Evolutionary conservation across 2,329 filamentous ascomycete species (phyloP), one percentile per base, ranked within the genome.

Genomic region (Ceratocystis harringtonii): DNA sequence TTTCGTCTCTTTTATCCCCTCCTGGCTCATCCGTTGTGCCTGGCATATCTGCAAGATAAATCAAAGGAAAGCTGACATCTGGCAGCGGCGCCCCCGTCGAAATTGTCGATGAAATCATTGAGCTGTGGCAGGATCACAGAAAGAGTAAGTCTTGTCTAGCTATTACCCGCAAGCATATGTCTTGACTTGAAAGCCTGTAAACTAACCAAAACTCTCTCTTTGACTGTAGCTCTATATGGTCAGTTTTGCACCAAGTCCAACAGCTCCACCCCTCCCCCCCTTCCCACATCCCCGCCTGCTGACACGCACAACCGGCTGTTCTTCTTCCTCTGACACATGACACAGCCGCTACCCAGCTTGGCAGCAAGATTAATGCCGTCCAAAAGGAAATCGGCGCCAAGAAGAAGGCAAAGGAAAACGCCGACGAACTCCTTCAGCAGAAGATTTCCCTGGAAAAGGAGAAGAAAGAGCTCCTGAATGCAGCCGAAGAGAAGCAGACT

Each of bases 331-430:
- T 43, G 28, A 63, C 60, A 62, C 48, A 8, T 22, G 52, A 44
- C 28, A 57, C 55, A 67, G 66, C 82, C 65, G 88, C 86, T 6
- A 90, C 86, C 22, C 90, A 95, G 75, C 82, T 94, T 70, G 88
- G 87, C 70, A 85, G 85, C 71, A 85, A 89, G 78, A 92, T 96
- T 76, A 97, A 97, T 77, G 85, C 83, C 22, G 82, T 90, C 36
- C 89, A 95, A 75, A 96, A 95, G 77, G 85, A 91, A 74, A 95
- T 97, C 73, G 90, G 89, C 19, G 79, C 83, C 72, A 95, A 92
- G 81, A 96, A 95, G 79, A 96, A 95, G 86, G 86, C 86, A 70
- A 96, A 96, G 80, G 90, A 95, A 78, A 85, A 92, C 74, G 90
- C 90, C 50, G 84, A 84, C 70, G 88, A 91, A 50, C 79, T 96